Base-by-base conservation (phyloP, 2,329 filamentous ascomycete genomes). In the Fusarium aywerte region DNA sequence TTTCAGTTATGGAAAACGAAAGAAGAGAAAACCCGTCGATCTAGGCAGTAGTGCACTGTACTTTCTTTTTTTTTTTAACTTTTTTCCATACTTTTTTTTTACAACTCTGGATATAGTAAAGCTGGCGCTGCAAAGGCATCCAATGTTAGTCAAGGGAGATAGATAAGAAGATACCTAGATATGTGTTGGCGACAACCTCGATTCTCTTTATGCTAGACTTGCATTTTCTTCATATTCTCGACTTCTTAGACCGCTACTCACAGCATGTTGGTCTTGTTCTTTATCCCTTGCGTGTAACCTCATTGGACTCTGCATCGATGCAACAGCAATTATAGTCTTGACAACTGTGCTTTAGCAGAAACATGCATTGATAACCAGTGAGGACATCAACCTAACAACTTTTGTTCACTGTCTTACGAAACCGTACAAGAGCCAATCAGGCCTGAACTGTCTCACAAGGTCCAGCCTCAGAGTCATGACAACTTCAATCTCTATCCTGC, bases 211-310 rank as follows among this genome's bases (percentile, higher is more conserved):
- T 62, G 56, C 68, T 36, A 42, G 27, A 42, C 39, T 50, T 68
- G 31, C 32, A 39, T 67, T 52, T 35, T 50, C 48, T 49, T 40
- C 39, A 40, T 36, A n/a, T 48, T 43, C 50, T 51, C 32, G 35
- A 38, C 39, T 44, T 40, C 45, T 33, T 38, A 43, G 59, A 53
- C 54, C 60, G 50, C 55, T 47, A 61, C 51, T 56, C 47, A 51
- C 23, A 55, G 39, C 51, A 39, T 36, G 35, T 32, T 54, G 43
- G 49, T 53, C 32, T 10, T 53, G 25, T 47, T 45, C 11, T 39
- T 20, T 29, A 29, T 62, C 65, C 65, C 65, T 68, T 68, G 51
- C 65, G 61, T 68, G 66, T 62, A 59, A 35, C 65, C 39, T 58
- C 60, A 66, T 53, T 47, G 27, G 58, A 21, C 42, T 62, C 32